A percentile compares a stretch with the other conserved stretches of the same genome.
Conservation (phyloP, 1,284 basidiomycete genomes). For the Filobasidium uniguttulatum region DNA sequence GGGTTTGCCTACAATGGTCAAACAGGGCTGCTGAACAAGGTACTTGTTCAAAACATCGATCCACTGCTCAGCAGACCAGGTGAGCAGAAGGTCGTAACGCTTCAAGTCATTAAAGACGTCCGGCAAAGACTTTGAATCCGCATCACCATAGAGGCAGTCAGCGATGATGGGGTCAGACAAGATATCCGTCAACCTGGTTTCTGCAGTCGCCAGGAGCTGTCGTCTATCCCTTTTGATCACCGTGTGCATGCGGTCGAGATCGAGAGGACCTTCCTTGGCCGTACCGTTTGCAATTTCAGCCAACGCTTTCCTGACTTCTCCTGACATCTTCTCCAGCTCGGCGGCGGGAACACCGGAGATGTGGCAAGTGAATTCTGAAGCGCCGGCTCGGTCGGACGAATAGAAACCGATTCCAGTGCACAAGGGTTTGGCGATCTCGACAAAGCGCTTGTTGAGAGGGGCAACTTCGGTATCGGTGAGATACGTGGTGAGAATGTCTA, state of each 20-base stretch:
- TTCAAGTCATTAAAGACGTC: conserved; percentile 65
- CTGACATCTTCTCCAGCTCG: conserved; percentile 56
- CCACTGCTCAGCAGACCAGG: conserved; percentile 72
- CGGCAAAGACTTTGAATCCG: conserved; percentile 67
- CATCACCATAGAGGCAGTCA: conserved; percentile 78
- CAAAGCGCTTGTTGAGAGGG: conserved; percentile 81
- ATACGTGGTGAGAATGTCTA: conserved; percentile 77
- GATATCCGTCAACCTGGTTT: conserved; percentile 26
- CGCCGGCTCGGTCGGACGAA: conserved; percentile 61
- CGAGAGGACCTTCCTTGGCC: conserved; percentile 49
- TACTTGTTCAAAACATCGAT: conserved; percentile 65
- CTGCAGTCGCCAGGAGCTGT: conserved; percentile 43
- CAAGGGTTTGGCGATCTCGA: conserved; percentile 81
- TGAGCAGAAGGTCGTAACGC: conserved; percentile 52
- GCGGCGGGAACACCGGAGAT: conserved; percentile 71
- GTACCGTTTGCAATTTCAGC: conserved; percentile 45
- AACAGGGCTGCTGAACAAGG: conserved; percentile 55
- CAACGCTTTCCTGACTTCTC: conserved; percentile 57
- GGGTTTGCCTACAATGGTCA: conserved; percentile 72
- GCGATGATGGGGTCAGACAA: conserved; percentile 49
- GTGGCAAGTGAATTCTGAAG: conserved; percentile 60
- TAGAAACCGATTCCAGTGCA: conserved; percentile 79
- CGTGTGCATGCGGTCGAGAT: conserved; percentile 83
- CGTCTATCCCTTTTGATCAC: conserved; percentile 77
- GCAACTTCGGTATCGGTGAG: conserved; percentile 78